Evolutionary conservation across 805 yeast genomes (phyloP), one percentile per base, ranked within the genome.

Genomic region (Candida odintsovae): DNA sequence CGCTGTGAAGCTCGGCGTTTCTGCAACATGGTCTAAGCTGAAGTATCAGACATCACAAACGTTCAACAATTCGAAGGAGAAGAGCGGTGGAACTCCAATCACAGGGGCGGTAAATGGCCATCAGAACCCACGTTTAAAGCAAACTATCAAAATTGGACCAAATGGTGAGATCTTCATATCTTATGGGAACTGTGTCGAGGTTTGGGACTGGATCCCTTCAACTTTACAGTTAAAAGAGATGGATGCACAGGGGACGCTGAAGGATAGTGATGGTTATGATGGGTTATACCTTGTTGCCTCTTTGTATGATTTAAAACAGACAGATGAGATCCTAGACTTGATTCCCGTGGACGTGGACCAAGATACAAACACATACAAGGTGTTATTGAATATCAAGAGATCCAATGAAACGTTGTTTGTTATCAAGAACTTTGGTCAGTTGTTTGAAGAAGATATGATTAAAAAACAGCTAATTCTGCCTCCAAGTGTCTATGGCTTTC

Each of bases 201-300:
- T 70, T 8, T 71, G 73, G 72, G 73, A 69, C 45, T 69, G 75
- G 75, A 23, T 48, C 2, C 68, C 67, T 3, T 52, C 59, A 8
- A 48, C 52, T 3, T 21, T 54, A 38, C 50, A 57, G 26, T 19
- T 56, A 16, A 40, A 42, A 28, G n/a, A 40, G 7, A 38, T 47
- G 51, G 45, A 48, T 13, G 12, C n/a, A 12, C 33, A 36, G 11
- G 46, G 43, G 3, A 18, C 48, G 46, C 8, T 25, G 9, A 46
- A 45, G 10, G 47, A 47, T 10, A 31, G 25, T 18, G 38, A 37
- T 18, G 54, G 57, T 1, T 41, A 31, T n/a, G 59, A 60, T 4
- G 53, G 57, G 10, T 41, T 69, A 25, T 57, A 56, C 45, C 51
- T 68, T 19, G 65, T 65, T 33, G 65, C 62, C 8, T 52, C 63